These are phyloP conservation scores for Euclidium syriacum DNA, from an alignment of 345 rosid species.

Conservation along the genomic window DNA sequence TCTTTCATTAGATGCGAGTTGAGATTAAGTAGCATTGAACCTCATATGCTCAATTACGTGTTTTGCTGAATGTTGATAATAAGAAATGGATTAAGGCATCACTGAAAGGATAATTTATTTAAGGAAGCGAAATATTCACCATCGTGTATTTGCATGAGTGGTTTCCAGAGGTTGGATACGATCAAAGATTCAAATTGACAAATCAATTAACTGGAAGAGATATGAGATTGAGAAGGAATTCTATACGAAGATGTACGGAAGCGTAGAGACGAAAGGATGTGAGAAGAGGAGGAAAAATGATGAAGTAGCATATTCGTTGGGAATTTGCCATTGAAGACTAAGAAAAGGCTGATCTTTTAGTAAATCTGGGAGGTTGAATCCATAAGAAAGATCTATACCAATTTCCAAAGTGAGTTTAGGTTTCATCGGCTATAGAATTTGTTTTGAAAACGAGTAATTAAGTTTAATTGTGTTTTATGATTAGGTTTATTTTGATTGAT, in stretches of 20 bases:
- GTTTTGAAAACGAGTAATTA: background rate
- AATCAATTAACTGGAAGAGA: too few species aligned
- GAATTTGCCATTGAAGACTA: constrained; percentile 73
- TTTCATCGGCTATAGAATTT: background rate
- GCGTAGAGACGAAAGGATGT: constrained; percentile 38
- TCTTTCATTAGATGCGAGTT: too few species aligned
- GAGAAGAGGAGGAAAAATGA: constrained; percentile 78
- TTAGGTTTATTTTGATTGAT: constrained; percentile 7
- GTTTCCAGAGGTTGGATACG: too few species aligned
- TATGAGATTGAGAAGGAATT: constrained; percentile 82
- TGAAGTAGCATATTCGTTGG: constrained; percentile 57
- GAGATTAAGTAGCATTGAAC: too few species aligned
- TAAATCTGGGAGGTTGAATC: constrained; percentile 84
- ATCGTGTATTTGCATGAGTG: too few species aligned
- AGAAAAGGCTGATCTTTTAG: constrained; percentile 67
- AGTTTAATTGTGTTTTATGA: background rate
- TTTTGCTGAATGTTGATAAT: too few species aligned
- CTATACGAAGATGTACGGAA: constrained; percentile 67
- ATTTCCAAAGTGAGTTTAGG: constrained; percentile 60
- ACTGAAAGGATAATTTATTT: too few species aligned
- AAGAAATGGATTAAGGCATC: too few species aligned
- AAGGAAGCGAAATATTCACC: too few species aligned
- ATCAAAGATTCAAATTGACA: too few species aligned
- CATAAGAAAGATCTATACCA: constrained; percentile 77
- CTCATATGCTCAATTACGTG: too few species aligned